Evolutionary conservation across 257 asterid species (phyloP).

Genomic region (Catharanthus roseus): DNA sequence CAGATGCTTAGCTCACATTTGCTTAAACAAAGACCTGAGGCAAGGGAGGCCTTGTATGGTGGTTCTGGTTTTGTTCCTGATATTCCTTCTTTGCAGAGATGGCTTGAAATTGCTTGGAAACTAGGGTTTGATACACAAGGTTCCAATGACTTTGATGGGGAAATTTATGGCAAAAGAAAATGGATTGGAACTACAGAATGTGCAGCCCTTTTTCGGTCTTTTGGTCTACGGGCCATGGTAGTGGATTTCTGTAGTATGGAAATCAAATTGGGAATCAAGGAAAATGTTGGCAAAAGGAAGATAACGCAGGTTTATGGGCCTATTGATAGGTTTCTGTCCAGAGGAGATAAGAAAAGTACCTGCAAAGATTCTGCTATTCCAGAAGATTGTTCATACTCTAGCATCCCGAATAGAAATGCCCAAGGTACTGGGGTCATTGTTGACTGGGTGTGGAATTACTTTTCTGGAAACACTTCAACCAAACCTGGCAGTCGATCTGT

Average conservation of each 20-base stretch:
- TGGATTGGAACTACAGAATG: constrained; percentile 97
- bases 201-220: constrained; percentile 81
- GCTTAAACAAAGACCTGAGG: constrained; percentile 56
- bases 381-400: constrained; percentile 18
- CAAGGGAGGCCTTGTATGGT: constrained; percentile 54
- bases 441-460: constrained; percentile 90
- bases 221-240: constrained; percentile 78
- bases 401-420: constrained; percentile 25
- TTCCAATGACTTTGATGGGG: constrained; percentile 53
- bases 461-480: constrained; percentile 35
- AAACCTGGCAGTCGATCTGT: constrained; percentile 42
- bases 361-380: constrained; percentile 18
- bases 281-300: constrained; percentile 31
- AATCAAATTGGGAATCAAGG: constrained; percentile 9
- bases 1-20: constrained; percentile 93
- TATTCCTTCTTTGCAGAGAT: constrained; percentile 64
- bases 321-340: constrained; percentile 61
- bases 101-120: constrained; percentile 91
- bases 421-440: constrained; percentile 54
- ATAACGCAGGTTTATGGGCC: constrained; percentile 59
- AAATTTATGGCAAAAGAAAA: constrained; percentile 52
- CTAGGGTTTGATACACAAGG: constrained; percentile 72
- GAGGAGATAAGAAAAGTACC: constrained; percentile 33
- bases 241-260: constrained; percentile 64
- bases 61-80: constrained; percentile 81